Conservation (phyloP, 352 stramenopile genomes). For the Pythium insidiosum region DNA sequence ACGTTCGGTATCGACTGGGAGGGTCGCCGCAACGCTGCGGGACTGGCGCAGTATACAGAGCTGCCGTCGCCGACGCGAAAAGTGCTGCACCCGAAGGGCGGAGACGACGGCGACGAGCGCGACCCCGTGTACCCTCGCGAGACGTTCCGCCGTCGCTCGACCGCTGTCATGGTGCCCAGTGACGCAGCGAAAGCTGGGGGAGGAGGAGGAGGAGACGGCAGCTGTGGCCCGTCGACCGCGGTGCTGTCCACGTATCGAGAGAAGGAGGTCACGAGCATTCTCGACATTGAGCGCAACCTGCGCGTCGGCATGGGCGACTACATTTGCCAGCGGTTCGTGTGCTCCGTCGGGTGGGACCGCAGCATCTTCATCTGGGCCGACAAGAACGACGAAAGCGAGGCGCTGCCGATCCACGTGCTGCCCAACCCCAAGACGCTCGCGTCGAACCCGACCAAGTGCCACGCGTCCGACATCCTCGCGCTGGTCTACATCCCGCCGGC, state of each 20-base stretch:
- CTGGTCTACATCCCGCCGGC: slow-evolving; percentile 63
- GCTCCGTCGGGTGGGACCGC: slow-evolving; percentile 80
- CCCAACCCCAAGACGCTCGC: slow-evolving; percentile 22
- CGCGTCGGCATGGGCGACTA: slow-evolving; percentile 77
- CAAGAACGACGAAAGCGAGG: slow-evolving; percentile 70
- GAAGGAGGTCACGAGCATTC: slow-evolving; percentile 78
- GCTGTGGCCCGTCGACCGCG: not conserved
- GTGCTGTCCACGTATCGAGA: slow-evolving; percentile 29
- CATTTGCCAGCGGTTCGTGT: slow-evolving; percentile 75
- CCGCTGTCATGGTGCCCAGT: too few species aligned
- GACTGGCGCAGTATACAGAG: slow-evolving; percentile 28
- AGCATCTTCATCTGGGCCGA: slow-evolving; percentile 78
- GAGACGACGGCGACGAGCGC: slow-evolving; percentile 3
- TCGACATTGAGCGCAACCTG: slow-evolving; percentile 73
- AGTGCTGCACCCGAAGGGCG: slow-evolving; percentile 17
- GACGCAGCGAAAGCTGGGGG: too few species aligned
- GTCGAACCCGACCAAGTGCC: slow-evolving; percentile 23
- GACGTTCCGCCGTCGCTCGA: too few species aligned
- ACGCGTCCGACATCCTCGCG: slow-evolving; percentile 63
- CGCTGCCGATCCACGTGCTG: slow-evolving; percentile 46
- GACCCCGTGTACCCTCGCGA: not conserved
- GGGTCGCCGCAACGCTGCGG: slow-evolving; percentile 21
- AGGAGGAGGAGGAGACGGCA: too few species aligned
- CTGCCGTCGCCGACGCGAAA: slow-evolving; percentile 41
- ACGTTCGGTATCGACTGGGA: slow-evolving; percentile 56